A percentile compares a stretch with the other conserved stretches of the same genome.
Evolutionary conservation across 148 eudicot genomes (phyloP).

Genomic region (Persicaria maculosa): DNA sequence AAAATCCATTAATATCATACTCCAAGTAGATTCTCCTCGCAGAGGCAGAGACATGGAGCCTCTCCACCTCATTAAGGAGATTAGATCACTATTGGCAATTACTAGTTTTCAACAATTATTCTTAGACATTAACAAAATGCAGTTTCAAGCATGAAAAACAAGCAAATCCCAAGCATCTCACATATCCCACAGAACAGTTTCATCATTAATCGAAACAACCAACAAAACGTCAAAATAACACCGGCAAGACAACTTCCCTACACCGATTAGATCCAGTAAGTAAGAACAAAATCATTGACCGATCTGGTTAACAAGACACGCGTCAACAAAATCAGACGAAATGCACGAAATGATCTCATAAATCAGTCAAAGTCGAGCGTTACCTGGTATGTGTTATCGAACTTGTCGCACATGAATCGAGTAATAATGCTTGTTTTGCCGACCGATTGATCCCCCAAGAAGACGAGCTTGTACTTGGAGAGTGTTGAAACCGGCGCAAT

Average conservation of each 20-base stretch:
- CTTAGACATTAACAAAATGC: too few species aligned
- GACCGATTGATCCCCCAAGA: slow-evolving; percentile 47
- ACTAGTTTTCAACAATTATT: too few species aligned
- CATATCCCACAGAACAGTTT: too few species aligned
- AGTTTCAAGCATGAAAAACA: too few species aligned
- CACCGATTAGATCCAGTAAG: not conserved
- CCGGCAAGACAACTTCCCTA: not conserved
- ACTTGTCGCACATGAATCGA: slow-evolving; percentile 49
- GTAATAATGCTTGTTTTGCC: slow-evolving; percentile 49
- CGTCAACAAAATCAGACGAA: slow-evolving; percentile 6
- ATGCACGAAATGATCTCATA: slow-evolving; percentile 8
- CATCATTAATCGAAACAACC: not conserved
- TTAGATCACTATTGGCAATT: too few species aligned
- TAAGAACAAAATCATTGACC: not conserved
- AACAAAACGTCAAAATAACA: not conserved
- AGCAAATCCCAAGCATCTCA: too few species aligned
- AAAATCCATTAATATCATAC: too few species aligned
- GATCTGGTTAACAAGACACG: not conserved
- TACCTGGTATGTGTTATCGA: slow-evolving; percentile 47
- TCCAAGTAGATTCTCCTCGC: too few species aligned
- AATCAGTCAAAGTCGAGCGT: not conserved
- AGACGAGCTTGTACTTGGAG: slow-evolving; percentile 44
- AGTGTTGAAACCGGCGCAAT: slow-evolving; percentile 52
- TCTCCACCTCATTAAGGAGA: too few species aligned
- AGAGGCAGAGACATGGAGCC: too few species aligned